phyloP scores from a whole-genome alignment of 495 filamentous ascomycete species.

The Podospora pseudocomata region DNA sequence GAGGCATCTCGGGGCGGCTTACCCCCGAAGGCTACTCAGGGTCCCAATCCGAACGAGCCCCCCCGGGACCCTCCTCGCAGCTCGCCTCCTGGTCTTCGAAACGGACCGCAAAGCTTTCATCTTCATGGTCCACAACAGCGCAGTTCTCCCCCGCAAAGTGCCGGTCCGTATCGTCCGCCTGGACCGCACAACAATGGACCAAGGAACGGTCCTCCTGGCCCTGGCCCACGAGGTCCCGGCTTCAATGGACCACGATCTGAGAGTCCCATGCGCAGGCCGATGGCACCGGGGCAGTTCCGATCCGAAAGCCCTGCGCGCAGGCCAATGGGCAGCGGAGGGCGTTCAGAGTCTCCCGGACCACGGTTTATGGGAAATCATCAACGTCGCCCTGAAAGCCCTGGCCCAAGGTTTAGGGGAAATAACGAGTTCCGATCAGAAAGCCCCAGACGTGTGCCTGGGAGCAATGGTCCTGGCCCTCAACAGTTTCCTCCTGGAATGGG shows the following conservation, averaged over 20 bases:
- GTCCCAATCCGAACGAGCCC: background rate
- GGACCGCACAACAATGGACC: background rate
- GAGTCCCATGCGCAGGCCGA: conserved; percentile 2
- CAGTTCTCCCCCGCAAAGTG: background rate
- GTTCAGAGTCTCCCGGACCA: conserved; percentile 7
- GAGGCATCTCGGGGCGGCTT: background rate
- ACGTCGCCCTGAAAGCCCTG: conserved; percentile 10
- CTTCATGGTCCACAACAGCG: background rate
- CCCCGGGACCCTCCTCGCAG: background rate
- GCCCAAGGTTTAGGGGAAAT: conserved; percentile 2
- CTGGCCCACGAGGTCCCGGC: conserved; percentile 9
- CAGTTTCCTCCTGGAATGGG: background rate
- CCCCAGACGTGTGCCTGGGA: background rate
- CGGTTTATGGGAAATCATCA: background rate
- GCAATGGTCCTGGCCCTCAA: background rate
- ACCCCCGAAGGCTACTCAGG: background rate
- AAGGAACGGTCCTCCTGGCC: conserved; percentile 6
- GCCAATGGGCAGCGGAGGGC: background rate
- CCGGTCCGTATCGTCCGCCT: conserved; percentile 13
- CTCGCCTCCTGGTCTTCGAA: background rate
- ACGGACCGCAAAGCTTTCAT: conserved; percentile 1
- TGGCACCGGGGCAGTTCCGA: background rate
- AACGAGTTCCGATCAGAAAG: background rate
- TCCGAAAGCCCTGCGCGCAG: conserved; percentile 12
- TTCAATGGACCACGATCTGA: conserved; percentile 9